Evolutionary conservation across 352 stramenopile genomes (phyloP).

Genomic region (Saprolegnia parasitica): DNA sequence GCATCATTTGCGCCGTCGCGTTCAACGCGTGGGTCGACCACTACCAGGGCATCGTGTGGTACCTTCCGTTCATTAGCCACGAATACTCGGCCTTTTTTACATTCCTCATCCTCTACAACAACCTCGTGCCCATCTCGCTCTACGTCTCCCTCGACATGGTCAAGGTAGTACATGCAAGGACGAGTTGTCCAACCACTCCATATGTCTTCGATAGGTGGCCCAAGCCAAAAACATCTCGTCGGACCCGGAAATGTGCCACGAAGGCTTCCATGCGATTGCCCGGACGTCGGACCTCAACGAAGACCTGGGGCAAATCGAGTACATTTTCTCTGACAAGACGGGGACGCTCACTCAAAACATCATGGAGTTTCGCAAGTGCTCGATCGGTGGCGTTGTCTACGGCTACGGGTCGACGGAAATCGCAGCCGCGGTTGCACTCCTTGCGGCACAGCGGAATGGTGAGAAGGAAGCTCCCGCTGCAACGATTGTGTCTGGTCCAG

Average conservation of each 20-base stretch:
- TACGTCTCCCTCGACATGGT: conserved; percentile 93
- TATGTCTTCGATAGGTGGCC: conserved; percentile 42
- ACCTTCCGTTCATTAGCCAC: conserved; percentile 40
- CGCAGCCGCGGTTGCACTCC: too few relatives aligned
- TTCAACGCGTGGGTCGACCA: conserved; percentile 18
- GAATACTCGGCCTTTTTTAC: conserved; percentile 87
- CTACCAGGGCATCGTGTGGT: conserved; percentile 48
- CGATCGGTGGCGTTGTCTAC: conserved; percentile 91
- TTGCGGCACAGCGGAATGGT: too few relatives aligned
- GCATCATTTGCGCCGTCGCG: too few relatives aligned
- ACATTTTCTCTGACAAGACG: conserved; percentile 94
- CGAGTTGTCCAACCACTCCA: conserved; percentile 86
- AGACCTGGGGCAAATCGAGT: conserved; percentile 90
- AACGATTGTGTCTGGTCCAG: conserved; percentile 37
- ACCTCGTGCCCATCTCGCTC: conserved; percentile 93
- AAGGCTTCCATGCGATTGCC: conserved; percentile 89
- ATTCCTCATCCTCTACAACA: conserved; percentile 91
- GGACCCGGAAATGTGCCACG: conserved; percentile 91
- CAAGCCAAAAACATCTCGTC: conserved; percentile 64
- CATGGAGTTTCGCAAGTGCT: conserved; percentile 97
- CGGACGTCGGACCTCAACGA: conserved; percentile 92
- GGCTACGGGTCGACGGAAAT: conserved; percentile 85
- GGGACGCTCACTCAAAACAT: conserved; percentile 94
- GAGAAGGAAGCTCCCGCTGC: too few relatives aligned
- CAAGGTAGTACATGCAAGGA: conserved; percentile 91